Base-by-base conservation (phyloP, 148 eudicot genomes). In the Heliamphora exappendiculata region DNA sequence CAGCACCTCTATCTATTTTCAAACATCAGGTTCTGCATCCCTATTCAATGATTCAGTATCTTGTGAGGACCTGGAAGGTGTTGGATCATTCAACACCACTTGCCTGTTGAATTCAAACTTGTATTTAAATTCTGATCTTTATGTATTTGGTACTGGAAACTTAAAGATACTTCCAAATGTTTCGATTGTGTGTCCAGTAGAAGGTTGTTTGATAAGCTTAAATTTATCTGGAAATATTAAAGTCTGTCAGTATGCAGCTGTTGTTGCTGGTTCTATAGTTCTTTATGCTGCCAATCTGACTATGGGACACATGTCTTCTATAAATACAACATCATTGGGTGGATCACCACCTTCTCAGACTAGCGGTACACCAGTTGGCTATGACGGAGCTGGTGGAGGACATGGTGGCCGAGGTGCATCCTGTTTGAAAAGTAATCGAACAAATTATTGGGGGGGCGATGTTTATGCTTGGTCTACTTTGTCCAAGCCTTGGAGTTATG, bases 361-460 rank as follows among this genome's bases (percentile, higher is more conserved):
- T 66, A 92, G 94, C 77, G 97, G 97, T 65, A 90, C 92, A 67
- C 97, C 97, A 34, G 87, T 85, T 76, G 92, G 91, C 63, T 79
- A 82, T 79, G 97, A 89, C 13, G 89, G 97, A 81, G 97, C 89
- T 45, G 97, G 97, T 69, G 97, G 97, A 71, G 97, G 97, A 57
- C 93, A 91, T 80, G 97, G 97, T 50, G 97, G 97, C 37, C 86
- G 97, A 74, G 97, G 97, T 50, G 97, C 97, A n/a, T 89, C 97
- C 41, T 91, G 97, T 83, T 67, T 84, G 71, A 88, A 82, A 84
- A 82, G 67, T 67, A 85, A 76, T 42, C 57, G 74, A 31, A 69
- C 78, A 39, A 82, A 84, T 72, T 79, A 62, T 71, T 91, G 97
- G 97, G 97, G 97, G 45, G 97, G 97, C 78, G 93, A 91, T 82